Evolutionary conservation across 768 basidiomycete genomes (phyloP).

Genomic region (Strobilomyces confusus): DNA sequence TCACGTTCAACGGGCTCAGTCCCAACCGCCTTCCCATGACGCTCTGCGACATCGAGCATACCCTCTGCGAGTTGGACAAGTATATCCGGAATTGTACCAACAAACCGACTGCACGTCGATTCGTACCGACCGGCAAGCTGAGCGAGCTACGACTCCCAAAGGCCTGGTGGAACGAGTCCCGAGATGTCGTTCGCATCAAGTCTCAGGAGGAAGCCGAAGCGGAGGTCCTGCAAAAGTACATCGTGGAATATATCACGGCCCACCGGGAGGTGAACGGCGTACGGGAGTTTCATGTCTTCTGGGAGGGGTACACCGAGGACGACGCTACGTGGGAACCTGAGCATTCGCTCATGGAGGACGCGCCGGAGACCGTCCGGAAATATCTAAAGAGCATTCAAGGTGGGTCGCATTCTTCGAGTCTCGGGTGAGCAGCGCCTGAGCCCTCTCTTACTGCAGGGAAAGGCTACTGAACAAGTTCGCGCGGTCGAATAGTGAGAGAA

Average conservation of each 20-base stretch:
- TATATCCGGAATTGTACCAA: conserved; percentile 49
- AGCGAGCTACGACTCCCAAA: conserved; percentile 38
- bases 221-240: conserved; percentile 38
- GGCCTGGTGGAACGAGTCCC: conserved; percentile 52
- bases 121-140: conserved; percentile 29
- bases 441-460: conserved; percentile 1
- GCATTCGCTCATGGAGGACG: conserved; percentile 43
- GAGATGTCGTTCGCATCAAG: conserved; percentile 40
- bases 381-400: conserved; percentile 31
- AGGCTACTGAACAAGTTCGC: not conserved
- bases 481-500: not conserved
- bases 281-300: conserved; percentile 46
- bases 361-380: conserved; percentile 40
- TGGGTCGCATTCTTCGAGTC: not conserved
- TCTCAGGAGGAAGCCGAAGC: conserved; percentile 31
- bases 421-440: not conserved
- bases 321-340: conserved; percentile 62
- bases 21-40: no score
- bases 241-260: conserved; percentile 36
- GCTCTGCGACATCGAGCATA: conserved; percentile 73
- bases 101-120: conserved; percentile 35
- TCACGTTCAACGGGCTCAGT: no score
- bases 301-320: conserved; percentile 49
- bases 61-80: conserved; percentile 76
- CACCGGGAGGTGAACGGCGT: conserved; percentile 37